Evolutionary conservation across 75 land plant genomes (phyloP).

Genomic region (Cupressus sempervirens): DNA sequence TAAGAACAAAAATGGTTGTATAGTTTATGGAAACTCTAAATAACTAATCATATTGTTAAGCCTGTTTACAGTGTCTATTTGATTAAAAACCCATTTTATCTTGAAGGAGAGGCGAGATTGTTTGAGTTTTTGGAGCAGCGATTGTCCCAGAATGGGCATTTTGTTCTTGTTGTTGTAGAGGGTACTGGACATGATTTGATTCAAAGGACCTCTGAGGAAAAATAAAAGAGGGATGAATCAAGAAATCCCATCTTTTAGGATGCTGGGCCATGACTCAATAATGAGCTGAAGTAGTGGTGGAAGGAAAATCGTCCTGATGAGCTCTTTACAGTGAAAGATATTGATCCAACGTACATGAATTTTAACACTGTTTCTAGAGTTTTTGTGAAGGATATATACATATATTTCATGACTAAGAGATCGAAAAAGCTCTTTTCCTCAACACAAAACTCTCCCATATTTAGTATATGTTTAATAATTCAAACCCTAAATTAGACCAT

Average conservation of each 20-base stretch:
- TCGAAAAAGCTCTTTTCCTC: too few species aligned
- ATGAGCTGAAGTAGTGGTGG: conserved; percentile 79
- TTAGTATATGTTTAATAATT: too few species aligned
- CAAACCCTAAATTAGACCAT: too few species aligned
- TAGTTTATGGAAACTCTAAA: too few species aligned
- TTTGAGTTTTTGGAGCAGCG: conserved; percentile 59
- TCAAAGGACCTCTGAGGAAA: conserved; percentile 29
- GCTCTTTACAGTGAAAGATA: conserved; percentile 78
- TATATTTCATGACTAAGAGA: too few species aligned
- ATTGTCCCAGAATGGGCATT: conserved; percentile 63
- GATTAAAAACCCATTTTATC: conserved; percentile 53
- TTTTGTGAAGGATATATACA: too few species aligned
- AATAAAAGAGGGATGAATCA: conserved; percentile 56
- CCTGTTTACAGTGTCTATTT: too few species aligned
- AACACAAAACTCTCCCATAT: too few species aligned
- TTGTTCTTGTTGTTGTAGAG: conserved; percentile 74
- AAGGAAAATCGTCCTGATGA: conserved; percentile 47
- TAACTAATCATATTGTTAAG: too few species aligned
- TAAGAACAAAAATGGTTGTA: too few species aligned
- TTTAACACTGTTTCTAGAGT: too few species aligned
- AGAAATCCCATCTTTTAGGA: conserved; percentile 64
- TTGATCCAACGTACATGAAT: conserved; percentile 95
- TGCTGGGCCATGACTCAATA: conserved; percentile 59
- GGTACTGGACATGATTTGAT: conserved; percentile 80
- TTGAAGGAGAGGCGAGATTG: too few species aligned